Conservation (phyloP, 176 grass and related monocot genomes). For the Puya raimondii region DNA sequence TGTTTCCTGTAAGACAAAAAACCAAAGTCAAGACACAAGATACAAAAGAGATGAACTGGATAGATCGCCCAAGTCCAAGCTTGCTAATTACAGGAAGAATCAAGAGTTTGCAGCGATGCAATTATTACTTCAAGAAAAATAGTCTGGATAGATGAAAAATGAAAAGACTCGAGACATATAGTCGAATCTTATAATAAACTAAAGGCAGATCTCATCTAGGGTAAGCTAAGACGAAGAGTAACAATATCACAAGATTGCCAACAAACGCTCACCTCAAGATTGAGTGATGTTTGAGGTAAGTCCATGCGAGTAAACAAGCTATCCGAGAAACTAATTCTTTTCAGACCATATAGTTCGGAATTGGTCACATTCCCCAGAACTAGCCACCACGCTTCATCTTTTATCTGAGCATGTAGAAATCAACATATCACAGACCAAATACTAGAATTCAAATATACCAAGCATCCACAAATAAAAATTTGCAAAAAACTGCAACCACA, state of each 20-base stretch:
- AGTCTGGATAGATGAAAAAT: no score
- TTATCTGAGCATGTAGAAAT: slow-evolving; percentile 39
- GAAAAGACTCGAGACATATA: no score
- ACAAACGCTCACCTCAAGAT: slow-evolving; percentile 45
- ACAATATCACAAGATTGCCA: not conserved
- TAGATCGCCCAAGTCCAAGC: not conserved
- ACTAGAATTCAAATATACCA: not conserved
- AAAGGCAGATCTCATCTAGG: no score
- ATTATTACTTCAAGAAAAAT: no score
- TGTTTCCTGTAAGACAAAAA: slow-evolving; percentile 50
- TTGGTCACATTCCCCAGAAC: slow-evolving; percentile 59
- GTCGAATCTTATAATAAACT: no score
- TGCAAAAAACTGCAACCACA: not conserved
- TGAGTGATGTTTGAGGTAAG: slow-evolving; percentile 39
- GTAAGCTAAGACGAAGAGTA: not conserved
- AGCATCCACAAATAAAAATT: not conserved
- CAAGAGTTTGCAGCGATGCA: no score
- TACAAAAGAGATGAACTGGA: not conserved
- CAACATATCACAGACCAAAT: not conserved
- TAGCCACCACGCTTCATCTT: slow-evolving; percentile 99
- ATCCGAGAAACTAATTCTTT: slow-evolving; percentile 77
- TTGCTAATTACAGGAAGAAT: not conserved
- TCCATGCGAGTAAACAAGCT: slow-evolving; percentile 71
- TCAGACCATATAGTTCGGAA: slow-evolving; percentile 86
- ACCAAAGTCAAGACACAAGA: not conserved